phyloP scores from a whole-genome alignment of 345 rosid species.

The Salix purpurea region DNA sequence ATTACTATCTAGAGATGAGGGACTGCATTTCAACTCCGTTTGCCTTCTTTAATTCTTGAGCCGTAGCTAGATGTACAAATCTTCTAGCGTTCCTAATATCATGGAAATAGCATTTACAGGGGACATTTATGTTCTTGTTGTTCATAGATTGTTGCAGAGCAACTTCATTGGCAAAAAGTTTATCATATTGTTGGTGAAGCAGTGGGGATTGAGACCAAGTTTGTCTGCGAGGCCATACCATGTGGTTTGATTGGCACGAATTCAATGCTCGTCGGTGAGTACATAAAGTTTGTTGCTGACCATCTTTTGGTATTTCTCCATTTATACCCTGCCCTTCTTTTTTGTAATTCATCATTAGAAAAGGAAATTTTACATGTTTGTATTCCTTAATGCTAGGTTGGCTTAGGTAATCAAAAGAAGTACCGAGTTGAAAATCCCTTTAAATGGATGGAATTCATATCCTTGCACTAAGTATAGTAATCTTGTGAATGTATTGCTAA shows the following conservation, averaged over 20 bases:
- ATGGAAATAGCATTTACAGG: too few species aligned
- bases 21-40: too few species aligned
- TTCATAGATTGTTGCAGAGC: too few species aligned
- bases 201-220: too few species aligned
- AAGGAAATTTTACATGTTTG: not conserved
- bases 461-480: constrained; percentile 63
- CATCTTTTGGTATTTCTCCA: constrained; percentile 63
- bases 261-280: constrained; percentile 79
- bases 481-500: not conserved
- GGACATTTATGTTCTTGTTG: too few species aligned
- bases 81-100: too few species aligned
- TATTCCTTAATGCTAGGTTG: constrained; percentile 44
- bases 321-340: not conserved
- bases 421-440: constrained; percentile 77
- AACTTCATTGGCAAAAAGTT: too few species aligned
- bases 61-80: too few species aligned
- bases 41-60: too few species aligned
- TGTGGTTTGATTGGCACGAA: constrained; percentile 93
- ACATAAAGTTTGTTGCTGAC: constrained; percentile 83
- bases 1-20: too few species aligned
- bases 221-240: too few species aligned
- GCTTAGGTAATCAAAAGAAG: constrained; percentile 60
- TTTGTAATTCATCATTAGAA: not conserved
- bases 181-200: too few species aligned
- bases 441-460: constrained; percentile 98